Conservation (phyloP, 1,139 yeast genomes). For the Debaryomyces sp. region DNA sequence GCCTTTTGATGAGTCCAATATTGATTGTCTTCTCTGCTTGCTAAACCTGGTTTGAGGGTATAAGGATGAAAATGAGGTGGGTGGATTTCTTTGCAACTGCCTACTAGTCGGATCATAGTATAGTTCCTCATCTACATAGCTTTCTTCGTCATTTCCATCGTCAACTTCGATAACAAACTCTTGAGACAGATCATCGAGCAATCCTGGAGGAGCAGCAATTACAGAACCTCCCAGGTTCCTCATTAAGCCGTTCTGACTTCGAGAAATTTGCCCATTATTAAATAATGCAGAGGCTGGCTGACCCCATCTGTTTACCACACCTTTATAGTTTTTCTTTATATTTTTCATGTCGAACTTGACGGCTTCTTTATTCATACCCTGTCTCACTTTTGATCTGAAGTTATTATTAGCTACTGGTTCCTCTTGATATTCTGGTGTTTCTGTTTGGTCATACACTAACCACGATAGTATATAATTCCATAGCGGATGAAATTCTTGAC, state of each 20-base stretch:
- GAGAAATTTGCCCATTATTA: conserved; percentile 7
- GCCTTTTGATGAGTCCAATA: conserved; percentile 10
- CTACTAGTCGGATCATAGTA: conserved; percentile 37
- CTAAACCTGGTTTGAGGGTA: not conserved
- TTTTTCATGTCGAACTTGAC: conserved; percentile 18
- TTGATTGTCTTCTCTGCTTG: not conserved
- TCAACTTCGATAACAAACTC: conserved; percentile 39
- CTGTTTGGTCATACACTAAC: conserved; percentile 31
- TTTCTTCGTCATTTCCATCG: conserved; percentile 30
- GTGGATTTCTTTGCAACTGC: conserved; percentile 37
- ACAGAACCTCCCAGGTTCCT: not conserved
- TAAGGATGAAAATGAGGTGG: conserved; percentile 31
- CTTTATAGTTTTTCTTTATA: conserved; percentile 25
- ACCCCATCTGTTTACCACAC: conserved; percentile 36
- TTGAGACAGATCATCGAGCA: conserved; percentile 13
- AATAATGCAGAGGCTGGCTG: conserved; percentile 33
- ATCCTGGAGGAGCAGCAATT: not conserved
- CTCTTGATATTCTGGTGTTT: conserved; percentile 3
- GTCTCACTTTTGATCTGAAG: not conserved
- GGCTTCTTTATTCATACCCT: not conserved
- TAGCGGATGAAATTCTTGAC: conserved; percentile 35
- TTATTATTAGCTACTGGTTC: not conserved
- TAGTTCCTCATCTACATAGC: conserved; percentile 29
- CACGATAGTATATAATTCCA: conserved; percentile 45
- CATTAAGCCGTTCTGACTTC: not conserved